Base-by-base conservation (phyloP, 257 asterid species). In the Nyctanthes arbortristis region DNA sequence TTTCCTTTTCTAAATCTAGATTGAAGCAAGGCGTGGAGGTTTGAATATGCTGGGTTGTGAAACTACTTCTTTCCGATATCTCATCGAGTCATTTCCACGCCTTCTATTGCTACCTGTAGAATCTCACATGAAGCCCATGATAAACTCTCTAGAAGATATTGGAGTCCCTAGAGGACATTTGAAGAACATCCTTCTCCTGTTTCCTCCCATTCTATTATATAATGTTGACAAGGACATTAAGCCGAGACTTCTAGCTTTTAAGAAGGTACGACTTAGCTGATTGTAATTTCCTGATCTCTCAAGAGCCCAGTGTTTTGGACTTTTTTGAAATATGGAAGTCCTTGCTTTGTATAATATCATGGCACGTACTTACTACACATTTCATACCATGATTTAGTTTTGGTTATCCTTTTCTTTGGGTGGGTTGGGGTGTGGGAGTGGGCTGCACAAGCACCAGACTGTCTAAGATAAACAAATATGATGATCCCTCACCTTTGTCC, bases 1-100 rank as follows among this genome's bases (percentile, higher is more conserved):
- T 6, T 68, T 12, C 28, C 63, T 58, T 56, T 66, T 35, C n/a
- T 32, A n/a, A 22, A 14, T 64, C 67, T 70, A 93, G 99, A 81
- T 93, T 65, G 93, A 91, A 79, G 99, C 99, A 10, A 37, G 4
- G 3, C 12, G 16, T 37, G 13, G 4, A 37, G 0, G 45, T 4
- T 37, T 16, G 13, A 37, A 37, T 37, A 3, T 37, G 16, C 13
- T 37, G 5, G 45, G 16, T 37, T 37, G 10, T 37, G 45, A 37
- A 35, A 37, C 10, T 37, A n/a, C 47, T n/a, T 10, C 11, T 37
- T 37, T 11, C 47, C n/a, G 7, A 37, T 37, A 12, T 37, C 18
- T 11, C 47, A 4, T n/a, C 13, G n/a, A 37, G 13, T 37, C 47
- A 37, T 37, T 37, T 37, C 47, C 47, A 37, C 13, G 47, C 16